Percentiles rank a stretch among this genome's conserved stretches.
phyloP scores from a whole-genome alignment of 805 yeast species.

The Zygotorulaspora sp. region DNA sequence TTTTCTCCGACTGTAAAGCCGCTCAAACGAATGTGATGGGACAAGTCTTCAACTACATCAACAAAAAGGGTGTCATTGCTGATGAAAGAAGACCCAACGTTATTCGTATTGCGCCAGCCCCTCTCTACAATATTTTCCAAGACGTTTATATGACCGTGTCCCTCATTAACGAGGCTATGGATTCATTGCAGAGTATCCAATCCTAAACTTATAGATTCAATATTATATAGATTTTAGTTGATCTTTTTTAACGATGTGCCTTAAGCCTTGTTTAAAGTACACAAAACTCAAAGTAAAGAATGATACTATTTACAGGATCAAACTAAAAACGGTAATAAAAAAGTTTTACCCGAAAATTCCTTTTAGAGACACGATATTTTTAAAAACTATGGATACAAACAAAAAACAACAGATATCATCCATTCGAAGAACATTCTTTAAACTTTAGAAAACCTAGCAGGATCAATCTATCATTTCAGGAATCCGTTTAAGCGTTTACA shows the following conservation, averaged over 20 bases:
- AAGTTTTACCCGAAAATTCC: constrained; percentile 4
- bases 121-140: constrained; percentile 71
- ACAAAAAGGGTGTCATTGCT: constrained; percentile 59
- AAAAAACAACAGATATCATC: too few species aligned
- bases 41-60: constrained; percentile 46
- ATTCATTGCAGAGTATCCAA: neutral
- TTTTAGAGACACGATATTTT: constrained; percentile 1
- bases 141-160: constrained; percentile 52
- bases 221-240: too few species aligned
- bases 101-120: constrained; percentile 83
- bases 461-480: too few species aligned
- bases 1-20: constrained; percentile 41
- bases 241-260: constrained; percentile 1
- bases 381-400: neutral
- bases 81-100: constrained; percentile 91
- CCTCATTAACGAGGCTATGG: constrained; percentile 42
- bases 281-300: constrained; percentile 7
- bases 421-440: too few species aligned
- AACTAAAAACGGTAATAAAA: constrained; percentile 4
- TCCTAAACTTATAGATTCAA: too few species aligned
- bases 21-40: constrained; percentile 53
- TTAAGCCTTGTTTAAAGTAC: too few species aligned
- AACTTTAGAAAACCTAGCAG: too few species aligned
- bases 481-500: too few species aligned
- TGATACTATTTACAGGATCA: neutral